phyloP scores from a whole-genome alignment of 2,329 filamentous ascomycete genomes.

The Verticillium albo-atrum region DNA sequence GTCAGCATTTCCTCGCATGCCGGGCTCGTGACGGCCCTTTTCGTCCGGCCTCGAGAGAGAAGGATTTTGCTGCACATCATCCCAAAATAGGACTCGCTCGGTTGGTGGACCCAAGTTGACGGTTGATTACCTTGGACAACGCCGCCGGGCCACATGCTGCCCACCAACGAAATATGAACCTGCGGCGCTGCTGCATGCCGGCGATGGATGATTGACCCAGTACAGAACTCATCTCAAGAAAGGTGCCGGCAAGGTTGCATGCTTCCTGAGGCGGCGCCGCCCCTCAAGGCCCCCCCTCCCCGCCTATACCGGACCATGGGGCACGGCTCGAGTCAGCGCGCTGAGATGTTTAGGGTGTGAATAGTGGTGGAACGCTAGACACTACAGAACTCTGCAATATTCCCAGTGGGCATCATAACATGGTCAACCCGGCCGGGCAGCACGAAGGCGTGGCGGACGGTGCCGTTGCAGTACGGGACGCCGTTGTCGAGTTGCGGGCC shows the following conservation, averaged over 20 bases:
- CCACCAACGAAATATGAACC: neutral
- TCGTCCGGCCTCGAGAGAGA: neutral
- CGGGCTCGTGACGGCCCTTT: neutral
- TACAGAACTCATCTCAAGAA: neutral
- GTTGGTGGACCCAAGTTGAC: neutral
- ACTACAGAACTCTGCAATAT: neutral
- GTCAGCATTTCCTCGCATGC: neutral
- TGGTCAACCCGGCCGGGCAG: neutral
- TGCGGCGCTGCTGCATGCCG: neutral
- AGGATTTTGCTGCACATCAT: neutral
- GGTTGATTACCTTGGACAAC: neutral
- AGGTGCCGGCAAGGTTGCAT: constrained; percentile 1
- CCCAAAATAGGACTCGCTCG: constrained; percentile 1
- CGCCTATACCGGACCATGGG: neutral
- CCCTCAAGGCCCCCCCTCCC: neutral
- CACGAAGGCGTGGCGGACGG: neutral
- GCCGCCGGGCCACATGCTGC: neutral
- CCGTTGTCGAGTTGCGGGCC: neutral
- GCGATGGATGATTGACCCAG: neutral
- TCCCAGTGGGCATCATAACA: neutral
- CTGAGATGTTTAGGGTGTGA: neutral
- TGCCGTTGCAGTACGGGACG: neutral
- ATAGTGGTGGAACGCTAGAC: neutral
- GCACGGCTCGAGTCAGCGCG: neutral
- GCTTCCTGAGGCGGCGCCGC: constrained; percentile 1